Base-by-base conservation (phyloP, 2,329 filamentous ascomycete genomes). In the Colletotrichum shisoi region DNA sequence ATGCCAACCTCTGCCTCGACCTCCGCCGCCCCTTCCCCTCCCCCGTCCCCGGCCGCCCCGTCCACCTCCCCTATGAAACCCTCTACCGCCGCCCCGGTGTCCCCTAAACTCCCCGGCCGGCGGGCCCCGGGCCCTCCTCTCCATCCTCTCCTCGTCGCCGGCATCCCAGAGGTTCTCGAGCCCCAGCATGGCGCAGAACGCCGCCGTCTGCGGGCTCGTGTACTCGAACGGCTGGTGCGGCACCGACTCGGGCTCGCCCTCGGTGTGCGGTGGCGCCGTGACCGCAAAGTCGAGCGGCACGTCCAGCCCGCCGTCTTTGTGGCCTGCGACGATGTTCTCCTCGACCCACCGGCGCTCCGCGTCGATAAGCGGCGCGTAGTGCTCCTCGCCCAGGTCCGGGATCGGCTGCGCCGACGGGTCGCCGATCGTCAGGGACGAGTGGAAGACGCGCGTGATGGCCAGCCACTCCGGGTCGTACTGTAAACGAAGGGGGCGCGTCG, bases 381-480 rank as follows among this genome's bases (percentile, higher is more conserved):
- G 79, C 2, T 82, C 85, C 76, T 96, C 88, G 21, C 91, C 91
- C 31, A 86, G 81, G 73, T 96, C 84, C 1, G 80, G 76, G 0
- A 90, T 83, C 0, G 85, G 78, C 45, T 78, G 77, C 1, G 85
- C 83, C 8, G 79, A 75, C 5, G 82, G 82, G 70, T 90, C 82
- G 65, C 92, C 91, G 44, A 94, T 80, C 1, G 80, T 78, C 2
- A 95, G 82, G 46, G 87, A 83, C 3, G 82, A 72, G 46, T 91
- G 87, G 74, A 98, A 96, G 8, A 89, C 90, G 48, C 94, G 91
- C 13, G 90, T 94, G 70, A 99, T 97, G 48, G 95, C 91, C 8
- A 99, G 88, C 94, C 94, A 99, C 79, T 99, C 95, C 12, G 89
- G 87, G 76, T 99, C 95, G 75, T 99, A 98, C 54, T 88, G 81